Percentiles rank a stretch among this genome's conserved stretches.
Conservation (phyloP, 2,329 filamentous ascomycete species). For the Arthrobotrys entomopaga region DNA sequence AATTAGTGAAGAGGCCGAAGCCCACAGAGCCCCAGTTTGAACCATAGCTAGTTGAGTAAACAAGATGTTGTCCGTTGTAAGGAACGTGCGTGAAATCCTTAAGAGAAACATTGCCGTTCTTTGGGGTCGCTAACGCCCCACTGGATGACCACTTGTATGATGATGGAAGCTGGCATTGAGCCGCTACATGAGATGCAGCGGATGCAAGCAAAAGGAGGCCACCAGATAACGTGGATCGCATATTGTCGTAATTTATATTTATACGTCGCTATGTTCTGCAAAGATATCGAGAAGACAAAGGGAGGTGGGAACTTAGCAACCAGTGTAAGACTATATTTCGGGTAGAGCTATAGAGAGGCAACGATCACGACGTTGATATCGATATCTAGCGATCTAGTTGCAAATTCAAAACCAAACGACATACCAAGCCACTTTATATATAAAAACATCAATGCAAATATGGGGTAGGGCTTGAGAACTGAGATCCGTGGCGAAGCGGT, state of each 20-base stretch:
- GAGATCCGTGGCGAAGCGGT: too few species aligned
- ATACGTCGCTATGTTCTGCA: too few species aligned
- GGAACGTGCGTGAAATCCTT: constrained; percentile 71
- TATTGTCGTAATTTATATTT: too few species aligned
- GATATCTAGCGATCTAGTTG: too few species aligned
- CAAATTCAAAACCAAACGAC: too few species aligned
- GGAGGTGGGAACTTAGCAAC: too few species aligned
- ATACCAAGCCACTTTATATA: too few species aligned
- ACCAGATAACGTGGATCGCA: constrained; percentile 3
- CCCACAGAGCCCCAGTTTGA: constrained; percentile 69
- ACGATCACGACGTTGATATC: too few species aligned
- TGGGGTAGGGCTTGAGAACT: neutral
- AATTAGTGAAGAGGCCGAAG: constrained; percentile 69
- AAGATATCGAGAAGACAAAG: too few species aligned
- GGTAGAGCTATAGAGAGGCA: too few species aligned
- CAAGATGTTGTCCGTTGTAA: constrained; percentile 71
- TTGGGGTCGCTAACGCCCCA: constrained; percentile 66
- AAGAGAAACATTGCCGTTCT: constrained; percentile 68
- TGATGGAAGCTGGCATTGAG: constrained; percentile 60
- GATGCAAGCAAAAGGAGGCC: constrained; percentile 31
- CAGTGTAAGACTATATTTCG: too few species aligned
- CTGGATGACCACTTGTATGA: constrained; percentile 69
- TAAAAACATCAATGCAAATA: too few species aligned
- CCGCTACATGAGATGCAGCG: constrained; percentile 13
- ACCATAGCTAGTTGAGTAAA: constrained; percentile 68